Evolutionary conservation across 2,329 filamentous ascomycete species (phyloP), one percentile per base, ranked within the genome.

Genomic region (Sphaerulina vaccinii): DNA sequence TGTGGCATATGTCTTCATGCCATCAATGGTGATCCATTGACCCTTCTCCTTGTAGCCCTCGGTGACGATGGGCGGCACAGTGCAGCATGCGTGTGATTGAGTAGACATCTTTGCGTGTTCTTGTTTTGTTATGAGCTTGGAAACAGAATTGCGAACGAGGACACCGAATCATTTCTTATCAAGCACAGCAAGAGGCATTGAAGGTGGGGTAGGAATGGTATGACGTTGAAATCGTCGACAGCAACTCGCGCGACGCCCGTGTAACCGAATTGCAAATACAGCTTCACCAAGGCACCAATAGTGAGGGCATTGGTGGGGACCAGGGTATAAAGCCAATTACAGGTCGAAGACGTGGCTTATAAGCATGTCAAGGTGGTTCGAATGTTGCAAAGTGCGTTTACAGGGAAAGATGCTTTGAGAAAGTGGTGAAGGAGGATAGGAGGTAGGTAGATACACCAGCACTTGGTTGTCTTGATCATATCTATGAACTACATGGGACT

Each of bases 1-100:
- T 13, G 81, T 84, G 18, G 75, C 73, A 60, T 84, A 85, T 3
- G 81, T 85, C 70, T 83, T 83, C 70, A 84, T 59, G 58, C 81
- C 81, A 69, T 81, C 76, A 62, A 82, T 72, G 51, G 75, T 78
- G 61, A 77, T 81, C 64, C 78, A 85, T 60, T 78, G 71, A 46
- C 82, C 82, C 68, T 84, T 84, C 54, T 72, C 68, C 60, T 78
- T 67, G 68, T 84, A 84, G 61, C 70, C 73, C 51, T 76, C 70
- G 59, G 64, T 64, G 11, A 76, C 70, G 37, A 78, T 71, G 5
- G 75, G 74, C 10, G 77, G 77, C 15, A 77, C 72, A 57, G 73
- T 75, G 69, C 77, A 80, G 69, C 75, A 71, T 11, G 51, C 51
- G 40, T 49, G 51, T 19, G 51, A 54, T 29, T 54, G 51, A 35